Evolutionary conservation across 2,329 filamentous ascomycete genomes (phyloP).

Genomic region (Aspergillus udagawae): DNA sequence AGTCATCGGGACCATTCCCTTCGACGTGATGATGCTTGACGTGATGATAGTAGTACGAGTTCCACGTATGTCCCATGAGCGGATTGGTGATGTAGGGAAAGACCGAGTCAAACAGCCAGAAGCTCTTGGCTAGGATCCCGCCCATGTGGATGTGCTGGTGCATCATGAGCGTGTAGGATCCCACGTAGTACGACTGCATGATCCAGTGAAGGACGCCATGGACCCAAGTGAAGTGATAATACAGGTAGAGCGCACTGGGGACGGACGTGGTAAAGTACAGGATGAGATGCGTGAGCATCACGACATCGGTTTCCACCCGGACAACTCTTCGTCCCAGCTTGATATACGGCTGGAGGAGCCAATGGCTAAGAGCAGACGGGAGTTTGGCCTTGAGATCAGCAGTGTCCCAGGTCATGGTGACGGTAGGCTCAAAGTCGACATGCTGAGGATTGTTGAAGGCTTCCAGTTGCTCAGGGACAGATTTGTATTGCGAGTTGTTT

Average conservation of each 20-base stretch:
- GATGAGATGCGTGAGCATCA: conserved; percentile 73
- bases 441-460: conserved; percentile 48
- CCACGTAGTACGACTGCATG: conserved; percentile 66
- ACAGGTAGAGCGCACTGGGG: conserved; percentile 64
- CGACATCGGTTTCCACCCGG: conserved; percentile 66
- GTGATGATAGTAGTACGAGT: conserved; percentile 80
- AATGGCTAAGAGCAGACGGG: conserved; percentile 41
- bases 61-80: conserved; percentile 79
- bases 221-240: conserved; percentile 61
- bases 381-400: conserved; percentile 38
- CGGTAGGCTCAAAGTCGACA: conserved; percentile 51
- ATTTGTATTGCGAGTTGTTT: conserved; percentile 15
- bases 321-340: conserved; percentile 54
- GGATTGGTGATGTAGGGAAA: conserved; percentile 75
- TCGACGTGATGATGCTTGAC: conserved; percentile 84
- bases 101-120: conserved; percentile 54
- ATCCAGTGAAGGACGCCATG: conserved; percentile 64
- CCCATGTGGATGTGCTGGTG: conserved; percentile 80
- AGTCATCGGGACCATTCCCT: conserved; percentile 71
- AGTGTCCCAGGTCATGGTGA: conserved; percentile 52
- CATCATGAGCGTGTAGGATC: conserved; percentile 75
- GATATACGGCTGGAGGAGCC: conserved; percentile 59
- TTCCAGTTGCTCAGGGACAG: conserved; percentile 35
- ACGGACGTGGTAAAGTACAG: conserved; percentile 67
- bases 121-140: conserved; percentile 59